These are phyloP conservation scores for Coprinellus micaceus DNA, from an alignment of 768 basidiomycete species.

Conservation along the genomic window DNA sequence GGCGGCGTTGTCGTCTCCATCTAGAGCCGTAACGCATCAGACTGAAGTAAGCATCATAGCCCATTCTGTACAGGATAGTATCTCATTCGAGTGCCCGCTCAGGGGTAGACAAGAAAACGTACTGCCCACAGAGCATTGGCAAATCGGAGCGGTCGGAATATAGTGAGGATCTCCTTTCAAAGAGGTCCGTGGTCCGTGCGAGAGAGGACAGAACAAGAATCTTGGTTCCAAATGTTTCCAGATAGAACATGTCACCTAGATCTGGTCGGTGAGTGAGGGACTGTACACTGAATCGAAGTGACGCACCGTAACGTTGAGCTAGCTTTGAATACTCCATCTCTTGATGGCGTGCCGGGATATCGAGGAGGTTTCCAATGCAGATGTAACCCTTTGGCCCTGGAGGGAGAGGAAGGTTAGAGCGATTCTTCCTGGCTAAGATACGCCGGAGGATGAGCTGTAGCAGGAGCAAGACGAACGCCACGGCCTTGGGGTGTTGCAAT, in stretches of 20 bases:
- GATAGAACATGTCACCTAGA: constrained; percentile 17
- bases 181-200: constrained; percentile 4
- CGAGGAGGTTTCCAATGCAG: constrained; percentile 18
- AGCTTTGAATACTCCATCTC: constrained; percentile 12
- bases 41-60: constrained; percentile 8
- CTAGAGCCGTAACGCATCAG: constrained; percentile 19
- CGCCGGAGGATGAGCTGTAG: neutral
- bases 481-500: neutral
- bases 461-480: neutral
- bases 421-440: neutral
- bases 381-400: constrained; percentile 18
- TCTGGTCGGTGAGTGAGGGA: too few species aligned
- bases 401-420: constrained; percentile 7
- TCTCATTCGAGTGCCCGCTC: neutral
- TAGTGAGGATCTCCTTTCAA: constrained; percentile 12
- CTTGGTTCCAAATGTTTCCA: constrained; percentile 12
- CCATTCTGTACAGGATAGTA: constrained; percentile 14
- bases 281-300: neutral
- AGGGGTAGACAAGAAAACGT: neutral
- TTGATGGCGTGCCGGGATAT: constrained; percentile 9
- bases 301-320: constrained; percentile 14
- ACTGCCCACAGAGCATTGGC: constrained; percentile 21
- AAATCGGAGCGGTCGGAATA: constrained; percentile 23
- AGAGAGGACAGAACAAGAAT: constrained; percentile 9
- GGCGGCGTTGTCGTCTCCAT: constrained; percentile 20